Base-by-base conservation (phyloP, 2,329 filamentous ascomycete species). In the Allantophomopsis lycopodina region DNA sequence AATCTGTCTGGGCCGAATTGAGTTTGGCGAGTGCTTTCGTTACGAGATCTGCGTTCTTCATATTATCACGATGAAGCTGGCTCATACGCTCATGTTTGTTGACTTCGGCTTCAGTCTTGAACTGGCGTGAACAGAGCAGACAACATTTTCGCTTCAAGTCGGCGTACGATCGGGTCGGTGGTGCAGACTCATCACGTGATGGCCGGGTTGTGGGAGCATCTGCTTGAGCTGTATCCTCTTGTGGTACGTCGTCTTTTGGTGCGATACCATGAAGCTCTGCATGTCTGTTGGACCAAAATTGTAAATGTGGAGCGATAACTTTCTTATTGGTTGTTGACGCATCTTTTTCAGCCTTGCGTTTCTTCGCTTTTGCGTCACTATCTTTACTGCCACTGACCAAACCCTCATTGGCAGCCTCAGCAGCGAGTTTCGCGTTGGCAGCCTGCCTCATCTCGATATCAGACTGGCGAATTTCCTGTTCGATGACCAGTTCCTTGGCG, bases 241-340 rank as follows among this genome's bases (percentile, higher is more conserved):
- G 54, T 43, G 38, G 50, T 5, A 38, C 44, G 14, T 45, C 41
- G 4, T 57, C 57, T 47, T 57, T 70, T 52, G 39, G 59, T 45
- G 40, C 58, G 44, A 60, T 67, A 42, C 73, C 70, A 49, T 79
- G 75, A 17, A 83, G 60, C 50, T 83, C 77, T 2, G 76, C 77
- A 51, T 81, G 76, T 37, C 78, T 74, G 50, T 81, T 75, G 37
- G 75, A 73, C 79, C 79, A 83, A 55, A 79, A 80, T 55, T 82
- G 75, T 35, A 83, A 63, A 55, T 83, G 76, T 1, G 76, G 73
- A 3, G 75, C 71, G 37, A 79, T 66, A 7, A 67, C 62, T 47
- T 74, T 65, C 44, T 64, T 65, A 35, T 52, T 51, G 34, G 44
- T 52, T 5, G 66, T 49, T 2, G 50, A 48, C 4, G 52, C 38